phyloP scores from a whole-genome alignment of 306 rosid species.

The Inga laurina region DNA sequence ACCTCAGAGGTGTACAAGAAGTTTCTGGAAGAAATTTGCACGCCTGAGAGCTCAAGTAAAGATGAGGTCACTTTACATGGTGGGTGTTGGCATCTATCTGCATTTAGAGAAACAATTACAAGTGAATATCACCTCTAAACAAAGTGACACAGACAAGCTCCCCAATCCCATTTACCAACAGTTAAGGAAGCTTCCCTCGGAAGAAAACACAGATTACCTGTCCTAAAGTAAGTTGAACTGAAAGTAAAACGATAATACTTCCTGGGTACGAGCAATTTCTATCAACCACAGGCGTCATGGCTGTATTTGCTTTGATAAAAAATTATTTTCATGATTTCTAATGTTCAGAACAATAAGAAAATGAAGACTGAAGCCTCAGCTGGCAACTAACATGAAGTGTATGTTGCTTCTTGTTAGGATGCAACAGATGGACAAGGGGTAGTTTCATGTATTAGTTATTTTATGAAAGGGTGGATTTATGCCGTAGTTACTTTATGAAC shows the following conservation, averaged over 20 bases:
- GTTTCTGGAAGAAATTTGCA: slow-evolving; percentile 39
- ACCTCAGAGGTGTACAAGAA: slow-evolving; percentile 54
- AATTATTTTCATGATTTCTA: background rate
- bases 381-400: background rate
- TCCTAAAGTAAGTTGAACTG: background rate
- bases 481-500: too few relatives aligned
- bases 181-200: background rate
- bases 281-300: background rate
- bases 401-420: background rate
- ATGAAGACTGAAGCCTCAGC: background rate
- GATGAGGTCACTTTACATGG: slow-evolving; percentile 49
- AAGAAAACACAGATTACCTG: background rate
- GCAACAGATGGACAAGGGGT: too few relatives aligned
- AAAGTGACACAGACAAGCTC: background rate
- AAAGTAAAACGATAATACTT: slow-evolving; percentile 3
- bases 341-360: background rate
- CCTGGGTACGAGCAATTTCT: slow-evolving; percentile 2
- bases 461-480: too few relatives aligned
- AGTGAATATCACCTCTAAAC: background rate
- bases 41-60: slow-evolving; percentile 36
- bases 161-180: background rate
- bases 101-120: slow-evolving; percentile 21
- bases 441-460: too few relatives aligned
- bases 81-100: slow-evolving; percentile 44
- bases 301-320: background rate